These are phyloP conservation scores for Ustilago crameri DNA, from an alignment of 1,284 basidiomycete genomes.

Conservation along the genomic window DNA sequence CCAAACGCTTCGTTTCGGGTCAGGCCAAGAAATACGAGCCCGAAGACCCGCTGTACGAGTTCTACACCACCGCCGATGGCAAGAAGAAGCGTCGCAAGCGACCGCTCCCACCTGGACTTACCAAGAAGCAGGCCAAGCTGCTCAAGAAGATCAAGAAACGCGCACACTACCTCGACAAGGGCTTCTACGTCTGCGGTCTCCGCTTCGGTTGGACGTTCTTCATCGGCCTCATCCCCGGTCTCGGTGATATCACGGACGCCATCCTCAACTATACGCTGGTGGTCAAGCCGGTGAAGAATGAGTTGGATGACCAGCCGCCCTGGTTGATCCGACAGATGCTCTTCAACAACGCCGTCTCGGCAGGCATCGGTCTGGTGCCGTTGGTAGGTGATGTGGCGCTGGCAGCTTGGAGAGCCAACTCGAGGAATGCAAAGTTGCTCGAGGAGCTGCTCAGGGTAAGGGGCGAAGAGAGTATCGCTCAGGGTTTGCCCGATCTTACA, in stretches of 20 bases:
- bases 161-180: slow-evolving; percentile 91
- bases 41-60: slow-evolving; percentile 82
- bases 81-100: slow-evolving; percentile 77
- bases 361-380: slow-evolving; percentile 80
- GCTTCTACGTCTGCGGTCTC: slow-evolving; percentile 83
- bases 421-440: slow-evolving; percentile 76
- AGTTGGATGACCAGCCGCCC: slow-evolving; percentile 72
- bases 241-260: slow-evolving; percentile 77
- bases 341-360: slow-evolving; percentile 80
- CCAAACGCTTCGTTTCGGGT: slow-evolving; percentile 40
- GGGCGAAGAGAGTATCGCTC: slow-evolving; percentile 58
- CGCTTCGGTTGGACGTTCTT: slow-evolving; percentile 80
- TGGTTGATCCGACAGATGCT: slow-evolving; percentile 72
- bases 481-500: slow-evolving; percentile 50
- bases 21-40: slow-evolving; percentile 60
- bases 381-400: slow-evolving; percentile 81
- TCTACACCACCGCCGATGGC: slow-evolving; percentile 76
- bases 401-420: slow-evolving; percentile 86
- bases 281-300: slow-evolving; percentile 78
- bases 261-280: slow-evolving; percentile 81
- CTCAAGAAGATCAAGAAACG: slow-evolving; percentile 71
- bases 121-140: slow-evolving; percentile 79
- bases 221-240: slow-evolving; percentile 77
- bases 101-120: slow-evolving; percentile 80
- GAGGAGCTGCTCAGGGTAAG: slow-evolving; percentile 56